These are phyloP conservation scores for Xylariaceae sp. DNA, from an alignment of 2,329 filamentous ascomycete genomes.

Conservation along the genomic window DNA sequence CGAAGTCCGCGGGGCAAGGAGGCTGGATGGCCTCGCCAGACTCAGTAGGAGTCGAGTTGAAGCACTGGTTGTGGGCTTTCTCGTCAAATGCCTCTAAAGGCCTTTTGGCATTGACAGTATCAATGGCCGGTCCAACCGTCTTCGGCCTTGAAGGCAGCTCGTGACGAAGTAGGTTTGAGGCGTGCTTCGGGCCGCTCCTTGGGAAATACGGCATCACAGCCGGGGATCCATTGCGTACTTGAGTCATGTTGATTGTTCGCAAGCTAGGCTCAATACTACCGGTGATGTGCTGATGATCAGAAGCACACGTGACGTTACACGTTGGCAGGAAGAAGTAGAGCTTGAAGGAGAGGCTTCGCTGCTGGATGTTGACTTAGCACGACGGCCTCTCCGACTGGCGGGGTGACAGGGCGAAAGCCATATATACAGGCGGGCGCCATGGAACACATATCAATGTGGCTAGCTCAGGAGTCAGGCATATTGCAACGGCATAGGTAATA, in stretches of 20 bases:
- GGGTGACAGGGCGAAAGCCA: too few relatives aligned
- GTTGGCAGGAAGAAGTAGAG: too few relatives aligned
- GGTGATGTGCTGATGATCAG: too few relatives aligned
- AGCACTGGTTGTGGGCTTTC: conserved; percentile 1
- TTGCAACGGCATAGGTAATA: too few relatives aligned
- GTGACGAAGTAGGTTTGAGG: conserved; percentile 7
- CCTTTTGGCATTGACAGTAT: not conserved
- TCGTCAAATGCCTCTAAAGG: conserved; percentile 5
- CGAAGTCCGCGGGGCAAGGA: conserved; percentile 2
- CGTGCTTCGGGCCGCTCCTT: conserved; percentile 8
- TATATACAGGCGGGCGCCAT: too few relatives aligned
- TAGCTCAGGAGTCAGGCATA: too few relatives aligned
- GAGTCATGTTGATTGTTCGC: not conserved
- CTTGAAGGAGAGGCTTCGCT: too few relatives aligned
- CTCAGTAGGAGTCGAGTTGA: conserved; percentile 1
- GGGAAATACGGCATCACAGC: conserved; percentile 7
- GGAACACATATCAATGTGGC: too few relatives aligned
- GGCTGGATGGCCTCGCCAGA: conserved; percentile 10
- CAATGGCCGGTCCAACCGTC: conserved; percentile 6
- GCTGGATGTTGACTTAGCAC: too few relatives aligned
- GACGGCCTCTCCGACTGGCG: too few relatives aligned
- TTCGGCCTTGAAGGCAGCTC: conserved; percentile 5
- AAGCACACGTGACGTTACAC: too few relatives aligned
- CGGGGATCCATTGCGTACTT: not conserved
- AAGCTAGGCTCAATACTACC: too few relatives aligned